Base-by-base conservation (phyloP, 805 yeast species). In the Hanseniaspora guilliermondii region DNA sequence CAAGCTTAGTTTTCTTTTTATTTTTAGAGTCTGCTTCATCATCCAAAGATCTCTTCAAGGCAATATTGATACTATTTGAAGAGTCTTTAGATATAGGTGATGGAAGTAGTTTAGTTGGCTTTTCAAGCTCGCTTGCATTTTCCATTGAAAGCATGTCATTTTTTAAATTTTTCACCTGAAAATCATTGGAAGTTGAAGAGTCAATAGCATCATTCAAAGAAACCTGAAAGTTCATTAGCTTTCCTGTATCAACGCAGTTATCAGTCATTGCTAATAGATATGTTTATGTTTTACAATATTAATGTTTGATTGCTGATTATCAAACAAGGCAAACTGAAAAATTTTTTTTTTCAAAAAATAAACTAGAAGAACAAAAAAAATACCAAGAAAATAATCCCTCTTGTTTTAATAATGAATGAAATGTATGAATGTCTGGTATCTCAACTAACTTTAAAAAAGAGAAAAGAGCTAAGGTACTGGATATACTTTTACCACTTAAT, bases 1-100 rank as follows among this genome's bases (percentile, higher is more conserved):
- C 61, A 22, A 49, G 53, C 2, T 48, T 44, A 42, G 56, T 45
- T 48, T 65, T 59, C 16, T 47, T 58, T 9, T 32, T 35, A 7
- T 52, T 19, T 14, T 22, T 14, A 3, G 25, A 8, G 5, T n/a
- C 16, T 14, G 6, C 12, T 32, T 35, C 40, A 7, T 46, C 40
- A 7, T 24, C 22, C 32, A 17, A n/a, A 6, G 33, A n/a, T 21
- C 38, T 35, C 14, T 42, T 42, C 35, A 42, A 17, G 6, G 46
- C n/a, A 27, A n/a, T 3, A 17, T 27, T 42, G 5, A 8, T n/a
- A 11, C 27, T 12, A 17, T 27, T 42, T 2, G 27, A 44, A 17
- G 37, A 33, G 7, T 30, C 48, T 30, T 45, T 33, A n/a, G 37
- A 32, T 1, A 21, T 21, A 14, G 48, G 38, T 8, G 48, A 45